Percentiles rank a stretch among this genome's conserved stretches.
phyloP scores from a whole-genome alignment of 371 early-diverging fungal species.

The Mucor lusitanicus region DNA sequence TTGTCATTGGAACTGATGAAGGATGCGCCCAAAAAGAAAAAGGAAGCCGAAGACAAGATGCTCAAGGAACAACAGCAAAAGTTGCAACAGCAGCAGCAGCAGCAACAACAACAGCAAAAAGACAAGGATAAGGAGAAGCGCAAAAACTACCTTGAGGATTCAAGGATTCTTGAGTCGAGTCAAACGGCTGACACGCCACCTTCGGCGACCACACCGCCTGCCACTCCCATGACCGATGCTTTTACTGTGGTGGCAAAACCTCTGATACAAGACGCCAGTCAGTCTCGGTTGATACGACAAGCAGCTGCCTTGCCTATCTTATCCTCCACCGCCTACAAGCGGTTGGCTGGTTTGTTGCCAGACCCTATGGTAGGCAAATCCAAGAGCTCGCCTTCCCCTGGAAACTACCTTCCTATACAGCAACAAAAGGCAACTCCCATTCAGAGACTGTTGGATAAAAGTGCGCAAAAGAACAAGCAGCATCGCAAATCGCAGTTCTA shows the following conservation, averaged over 20 bases:
- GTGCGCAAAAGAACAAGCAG: neutral
- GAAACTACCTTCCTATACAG: constrained; percentile 8
- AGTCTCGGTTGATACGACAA: constrained; percentile 17
- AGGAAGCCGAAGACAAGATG: constrained; percentile 9
- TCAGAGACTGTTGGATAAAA: constrained; percentile 14
- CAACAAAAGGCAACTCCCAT: constrained; percentile 3
- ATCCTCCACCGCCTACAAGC: constrained; percentile 29
- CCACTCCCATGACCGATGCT: neutral
- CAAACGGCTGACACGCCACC: neutral
- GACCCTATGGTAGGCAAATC: constrained; percentile 28
- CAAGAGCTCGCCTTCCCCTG: constrained; percentile 34
- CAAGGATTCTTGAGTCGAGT: neutral
- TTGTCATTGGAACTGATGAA: constrained; percentile 67
- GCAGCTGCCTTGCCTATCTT: constrained; percentile 27
- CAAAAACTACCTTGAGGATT: constrained; percentile 7
- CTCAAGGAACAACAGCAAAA: constrained; percentile 7
- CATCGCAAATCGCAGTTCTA: constrained; percentile 14
- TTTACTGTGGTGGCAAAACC: constrained; percentile 1
- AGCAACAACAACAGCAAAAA: no score
- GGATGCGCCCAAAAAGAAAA: constrained; percentile 34
- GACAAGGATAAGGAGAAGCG: neutral
- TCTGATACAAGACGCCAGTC: neutral
- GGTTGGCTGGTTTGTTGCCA: constrained; percentile 32
- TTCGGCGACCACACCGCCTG: neutral
- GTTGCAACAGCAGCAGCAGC: neutral